These are phyloP conservation scores for Meripilus lineatus DNA, from an alignment of 1,284 basidiomycete genomes.

Conservation along the genomic window DNA sequence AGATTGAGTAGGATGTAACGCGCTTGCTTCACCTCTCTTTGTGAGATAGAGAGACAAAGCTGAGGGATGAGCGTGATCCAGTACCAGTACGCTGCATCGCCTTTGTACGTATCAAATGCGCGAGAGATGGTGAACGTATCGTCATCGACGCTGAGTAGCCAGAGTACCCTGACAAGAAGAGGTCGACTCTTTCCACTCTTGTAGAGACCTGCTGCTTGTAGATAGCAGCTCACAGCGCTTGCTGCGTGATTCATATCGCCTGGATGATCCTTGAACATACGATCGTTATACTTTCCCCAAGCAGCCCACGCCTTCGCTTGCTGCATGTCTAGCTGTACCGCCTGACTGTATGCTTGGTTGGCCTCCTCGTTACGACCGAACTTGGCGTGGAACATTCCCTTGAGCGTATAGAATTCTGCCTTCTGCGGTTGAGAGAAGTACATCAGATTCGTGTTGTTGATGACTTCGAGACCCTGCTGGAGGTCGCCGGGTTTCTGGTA, in stretches of 20 bases:
- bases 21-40: conserved; percentile 92
- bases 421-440: conserved; percentile 96
- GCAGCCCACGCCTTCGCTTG: conserved; percentile 98
- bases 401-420: conserved; percentile 99
- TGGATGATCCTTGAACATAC: conserved; percentile 84
- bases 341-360: conserved; percentile 89
- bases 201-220: conserved; percentile 96
- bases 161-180: conserved; percentile 87
- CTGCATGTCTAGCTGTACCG: conserved; percentile 93
- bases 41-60: conserved; percentile 85
- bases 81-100: conserved; percentile 96
- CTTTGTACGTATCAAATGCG: conserved; percentile 95
- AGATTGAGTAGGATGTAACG: conserved; percentile 87
- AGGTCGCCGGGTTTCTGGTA: conserved; percentile 95
- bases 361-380: conserved; percentile 89
- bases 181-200: conserved; percentile 94
- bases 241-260: conserved; percentile 74
- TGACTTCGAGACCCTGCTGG: conserved; percentile 92
- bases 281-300: conserved; percentile 96
- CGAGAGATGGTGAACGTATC: conserved; percentile 70
- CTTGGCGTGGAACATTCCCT: conserved; percentile 97
- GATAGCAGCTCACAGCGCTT: conserved; percentile 95
- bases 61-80: conserved; percentile 99
- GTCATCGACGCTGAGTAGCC: conserved; percentile 97
- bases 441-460: conserved; percentile 99